Conservation (phyloP, 2,329 filamentous ascomycete genomes). For the Domatiomyces catenatus region DNA sequence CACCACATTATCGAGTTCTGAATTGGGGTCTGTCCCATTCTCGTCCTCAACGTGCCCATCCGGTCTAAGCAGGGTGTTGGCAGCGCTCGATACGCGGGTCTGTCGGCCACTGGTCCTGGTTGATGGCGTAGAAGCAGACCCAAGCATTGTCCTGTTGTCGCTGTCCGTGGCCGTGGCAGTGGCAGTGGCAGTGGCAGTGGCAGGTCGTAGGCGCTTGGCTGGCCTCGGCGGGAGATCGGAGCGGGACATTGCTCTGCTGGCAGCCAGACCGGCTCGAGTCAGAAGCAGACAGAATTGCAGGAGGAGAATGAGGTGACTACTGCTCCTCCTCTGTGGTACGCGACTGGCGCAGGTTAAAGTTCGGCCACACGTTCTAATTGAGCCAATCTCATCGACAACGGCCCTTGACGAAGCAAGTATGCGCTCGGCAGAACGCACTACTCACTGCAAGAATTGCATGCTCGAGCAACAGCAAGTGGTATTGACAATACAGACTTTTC, state of each 20-base stretch:
- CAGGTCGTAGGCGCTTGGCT: constrained; percentile 13
- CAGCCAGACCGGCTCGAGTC: neutral
- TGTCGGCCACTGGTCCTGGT: neutral
- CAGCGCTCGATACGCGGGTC: neutral
- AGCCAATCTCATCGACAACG: neutral
- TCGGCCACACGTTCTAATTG: neutral
- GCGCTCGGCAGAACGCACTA: neutral
- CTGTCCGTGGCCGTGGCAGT: too few relatives aligned
- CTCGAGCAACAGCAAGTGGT: neutral
- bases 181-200: too few relatives aligned
- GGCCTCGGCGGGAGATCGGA: constrained; percentile 11
- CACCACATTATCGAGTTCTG: neutral
- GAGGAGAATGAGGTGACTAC: neutral
- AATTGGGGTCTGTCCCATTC: neutral
- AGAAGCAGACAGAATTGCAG: neutral
- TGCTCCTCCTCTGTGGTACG: constrained; percentile 8
- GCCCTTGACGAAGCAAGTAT: neutral
- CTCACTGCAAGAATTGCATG: neutral
- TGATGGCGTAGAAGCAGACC: neutral
- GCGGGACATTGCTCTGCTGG: constrained; percentile 3
- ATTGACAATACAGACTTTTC: neutral
- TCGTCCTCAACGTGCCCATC: neutral
- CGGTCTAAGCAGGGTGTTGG: neutral
- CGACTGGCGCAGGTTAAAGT: constrained; percentile 11
- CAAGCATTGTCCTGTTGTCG: constrained; percentile 7